Conservation (phyloP, 2,329 filamentous ascomycete genomes). For the Tympanopsis confertula region DNA sequence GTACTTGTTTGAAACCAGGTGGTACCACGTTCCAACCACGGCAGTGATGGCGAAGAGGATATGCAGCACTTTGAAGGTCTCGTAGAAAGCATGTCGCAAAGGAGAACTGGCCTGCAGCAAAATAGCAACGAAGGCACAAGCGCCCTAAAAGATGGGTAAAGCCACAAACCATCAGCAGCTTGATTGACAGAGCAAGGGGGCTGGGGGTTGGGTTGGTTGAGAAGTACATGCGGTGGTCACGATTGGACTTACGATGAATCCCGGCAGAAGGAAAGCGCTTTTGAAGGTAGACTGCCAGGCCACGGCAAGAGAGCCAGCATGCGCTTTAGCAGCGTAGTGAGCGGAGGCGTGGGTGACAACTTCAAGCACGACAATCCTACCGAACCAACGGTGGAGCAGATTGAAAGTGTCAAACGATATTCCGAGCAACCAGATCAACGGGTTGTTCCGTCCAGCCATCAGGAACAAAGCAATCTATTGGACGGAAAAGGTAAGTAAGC, state of each 20-base stretch:
- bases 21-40: constrained; percentile 57
- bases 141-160: constrained; percentile 26
- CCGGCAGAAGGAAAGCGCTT: constrained; percentile 41
- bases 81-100: constrained; percentile 68
- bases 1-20: constrained; percentile 41
- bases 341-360: constrained; percentile 53
- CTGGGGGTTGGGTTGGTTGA: no score
- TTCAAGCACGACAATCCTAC: constrained; percentile 63
- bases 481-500: constrained; percentile 3
- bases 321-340: constrained; percentile 34
- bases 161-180: neutral
- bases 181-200: no score
- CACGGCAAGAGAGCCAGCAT: constrained; percentile 35
- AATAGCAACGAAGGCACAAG: constrained; percentile 48
- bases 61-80: constrained; percentile 65
- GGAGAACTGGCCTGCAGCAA: constrained; percentile 59
- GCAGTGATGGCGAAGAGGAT: constrained; percentile 49
- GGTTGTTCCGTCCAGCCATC: constrained; percentile 67
- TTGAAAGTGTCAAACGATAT: constrained; percentile 79
- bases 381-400: constrained; percentile 69
- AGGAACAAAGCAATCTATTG: constrained; percentile 53
- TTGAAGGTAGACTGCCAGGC: constrained; percentile 20
- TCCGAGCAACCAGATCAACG: constrained; percentile 58
- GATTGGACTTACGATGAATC: constrained; percentile 55
- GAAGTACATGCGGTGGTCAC: no score